phyloP scores from a whole-genome alignment of 2,329 filamentous ascomycete genomes.

The Stemphylium lycopersici region DNA sequence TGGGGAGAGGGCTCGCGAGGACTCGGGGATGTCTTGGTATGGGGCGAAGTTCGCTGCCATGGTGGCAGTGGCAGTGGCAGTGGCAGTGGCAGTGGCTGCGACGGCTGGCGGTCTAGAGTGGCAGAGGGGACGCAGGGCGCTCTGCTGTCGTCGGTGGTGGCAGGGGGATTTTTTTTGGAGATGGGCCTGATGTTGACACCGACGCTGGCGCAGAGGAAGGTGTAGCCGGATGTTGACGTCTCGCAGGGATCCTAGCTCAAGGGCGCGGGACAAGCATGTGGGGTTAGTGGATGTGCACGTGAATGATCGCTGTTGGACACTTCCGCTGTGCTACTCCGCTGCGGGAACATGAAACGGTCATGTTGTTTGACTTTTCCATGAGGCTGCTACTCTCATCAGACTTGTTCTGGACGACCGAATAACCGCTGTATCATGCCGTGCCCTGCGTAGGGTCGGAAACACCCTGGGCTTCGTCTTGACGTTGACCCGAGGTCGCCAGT shows the following conservation, averaged over 20 bases:
- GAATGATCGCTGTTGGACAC: constrained; percentile 11
- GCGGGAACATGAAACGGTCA: constrained; percentile 9
- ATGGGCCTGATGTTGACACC: constrained; percentile 9
- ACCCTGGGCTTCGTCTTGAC: background rate
- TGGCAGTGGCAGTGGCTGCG: too few species aligned
- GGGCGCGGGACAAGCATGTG: constrained; percentile 2
- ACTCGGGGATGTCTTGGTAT: constrained; percentile 92
- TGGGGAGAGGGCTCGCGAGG: constrained; percentile 79
- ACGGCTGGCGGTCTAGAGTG: too few species aligned
- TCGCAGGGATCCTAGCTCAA: constrained; percentile 24
- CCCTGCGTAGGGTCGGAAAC: background rate
- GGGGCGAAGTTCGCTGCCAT: constrained; percentile 76
- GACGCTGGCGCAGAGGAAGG: constrained; percentile 6
- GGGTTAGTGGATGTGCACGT: constrained; percentile 12
- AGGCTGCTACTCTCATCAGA: background rate
- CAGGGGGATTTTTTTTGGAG: constrained; percentile 2
- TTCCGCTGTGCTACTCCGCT: constrained; percentile 12
- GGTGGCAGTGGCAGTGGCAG: constrained; percentile 2
- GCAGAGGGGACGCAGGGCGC: background rate
- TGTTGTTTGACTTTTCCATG: constrained; percentile 5
- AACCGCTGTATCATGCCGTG: background rate
- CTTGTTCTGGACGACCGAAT: background rate
- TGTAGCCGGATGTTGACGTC: constrained; percentile 20
- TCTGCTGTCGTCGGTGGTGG: background rate
- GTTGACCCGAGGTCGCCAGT: background rate